Evolutionary conservation across 2,329 filamentous ascomycete genomes (phyloP).

Genomic region (Amylocarpus encephaloides): DNA sequence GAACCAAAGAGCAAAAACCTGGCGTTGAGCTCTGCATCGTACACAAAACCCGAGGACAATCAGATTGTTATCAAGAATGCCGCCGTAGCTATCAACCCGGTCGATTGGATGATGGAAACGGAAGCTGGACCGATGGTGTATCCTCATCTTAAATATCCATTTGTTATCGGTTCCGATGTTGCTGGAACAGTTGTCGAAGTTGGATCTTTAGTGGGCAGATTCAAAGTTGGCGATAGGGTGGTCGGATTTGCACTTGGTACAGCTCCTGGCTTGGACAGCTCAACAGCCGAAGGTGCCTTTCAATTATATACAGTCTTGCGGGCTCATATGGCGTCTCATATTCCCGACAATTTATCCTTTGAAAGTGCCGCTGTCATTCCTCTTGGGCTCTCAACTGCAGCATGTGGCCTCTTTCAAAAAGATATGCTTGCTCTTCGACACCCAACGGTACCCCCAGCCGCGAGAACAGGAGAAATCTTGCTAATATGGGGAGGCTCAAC

Average conservation of each 20-base stretch:
- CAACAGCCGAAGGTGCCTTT: neutral
- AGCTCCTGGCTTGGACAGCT: conserved; percentile 18
- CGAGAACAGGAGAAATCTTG: conserved; percentile 15
- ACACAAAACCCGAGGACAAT: conserved; percentile 30
- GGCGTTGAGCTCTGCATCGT: conserved; percentile 32
- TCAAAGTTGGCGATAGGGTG: conserved; percentile 23
- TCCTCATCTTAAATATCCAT: conserved; percentile 16
- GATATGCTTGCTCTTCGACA: conserved; percentile 4
- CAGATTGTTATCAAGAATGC: conserved; percentile 36
- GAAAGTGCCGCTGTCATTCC: conserved; percentile 30
- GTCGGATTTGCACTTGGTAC: conserved; percentile 25
- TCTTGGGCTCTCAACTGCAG: conserved; percentile 28
- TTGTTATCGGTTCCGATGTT: conserved; percentile 10
- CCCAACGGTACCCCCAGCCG: neutral
- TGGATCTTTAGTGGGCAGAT: conserved; percentile 8
- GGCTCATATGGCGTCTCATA: neutral
- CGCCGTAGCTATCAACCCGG: conserved; percentile 37
- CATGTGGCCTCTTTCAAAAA: conserved; percentile 13
- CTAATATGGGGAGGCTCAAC: conserved; percentile 20
- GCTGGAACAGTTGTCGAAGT: conserved; percentile 13
- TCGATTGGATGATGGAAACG: conserved; percentile 28
- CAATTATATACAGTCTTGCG: conserved; percentile 11
- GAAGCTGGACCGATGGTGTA: neutral
- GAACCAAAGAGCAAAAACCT: conserved; percentile 16
- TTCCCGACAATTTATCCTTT: conserved; percentile 26